Evolutionary conservation across 225 moss, liverwort and hornwort species (phyloP), one percentile per base, ranked within the genome.

Genomic region (Thuidium tamariscinum): DNA sequence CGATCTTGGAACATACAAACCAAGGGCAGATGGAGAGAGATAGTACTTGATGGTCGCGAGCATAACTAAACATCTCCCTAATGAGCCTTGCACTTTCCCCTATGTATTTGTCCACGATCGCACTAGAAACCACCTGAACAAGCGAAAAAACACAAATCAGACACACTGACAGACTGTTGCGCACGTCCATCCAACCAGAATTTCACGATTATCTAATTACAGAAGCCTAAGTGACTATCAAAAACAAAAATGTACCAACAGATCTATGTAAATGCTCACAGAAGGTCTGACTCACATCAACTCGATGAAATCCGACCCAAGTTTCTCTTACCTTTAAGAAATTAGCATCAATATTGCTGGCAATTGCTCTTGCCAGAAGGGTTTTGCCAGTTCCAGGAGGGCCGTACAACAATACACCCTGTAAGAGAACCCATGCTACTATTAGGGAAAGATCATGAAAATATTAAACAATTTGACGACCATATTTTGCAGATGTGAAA

Each of bases 61-160:
- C 98, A 92, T 98, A 98, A 83, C 98, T 96, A 89, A 98, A 98
- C 97, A 98, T 96, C 91, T 96, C 96, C 91, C 98, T 96, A 90
- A 98, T 98, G 64, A 98, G 95, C 64, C 98, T 93, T 63, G 95
- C 98, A 91, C 96, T 98, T 93, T 98, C 98, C 84, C 98, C 98
- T 76, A 98, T 98, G 87, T 98, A 98, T 80, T 98, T 98, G 92
- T 98, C 98, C 90, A 98, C 98, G 77, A 98, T 98, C 85, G 98
- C 98, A 89, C 98, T 98, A 64, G 98, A 98, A 54, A 98, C 98
- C 64, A 98, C 98, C 97, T 97, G 76, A 89, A 64, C 74, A 68
- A 59, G n/a, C 12, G 79, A 56, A 32, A 41, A 80, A 82, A 37
- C 68, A 64, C 9, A 85, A 20, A 32, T 89, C 44, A 76, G 39